Base-by-base conservation (phyloP, 148 eudicot genomes). In the Selenicereus undatus region DNA sequence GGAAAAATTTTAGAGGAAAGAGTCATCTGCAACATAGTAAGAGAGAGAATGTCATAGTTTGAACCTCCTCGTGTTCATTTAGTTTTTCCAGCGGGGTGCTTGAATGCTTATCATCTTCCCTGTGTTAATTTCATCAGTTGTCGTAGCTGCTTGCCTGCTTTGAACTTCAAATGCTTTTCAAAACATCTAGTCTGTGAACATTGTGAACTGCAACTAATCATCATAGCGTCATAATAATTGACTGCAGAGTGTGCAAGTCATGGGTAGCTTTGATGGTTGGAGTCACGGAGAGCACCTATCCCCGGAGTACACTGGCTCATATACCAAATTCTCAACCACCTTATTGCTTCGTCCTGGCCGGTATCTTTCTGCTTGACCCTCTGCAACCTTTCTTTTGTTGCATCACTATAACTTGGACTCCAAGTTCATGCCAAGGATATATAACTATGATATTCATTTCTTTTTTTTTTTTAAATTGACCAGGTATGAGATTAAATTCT, bases 211-310 rank as follows among this genome's bases (percentile, higher is more conserved):
- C 52, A 17, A 36, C 68, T 75, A 29, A 13, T 26, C 50, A 13
- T 26, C 3, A 52, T 42, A 26, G 8, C 36, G 35, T 43, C 48
- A 58, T 20, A 21, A 43, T 48, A 22, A 68, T 52, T 81, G 81
- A 36, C 65, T 82, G 32, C 84, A 96, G 99, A 91, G 98, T 76
- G 99, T 96, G 60, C 97, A 92, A 91, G 94, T 96, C 51, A 96
- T 96, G 99, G 99, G 99, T 35, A 92, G 89, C 73, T 96, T 96
- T 83, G 95, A 96, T 81, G 97, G 98, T 43, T 96, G 99, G 99
- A 93, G 95, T 86, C 89, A 90, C 79, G 98, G 98, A 82, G 99
- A 96, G 77, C 83, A 93, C 81, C 76, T 96, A 60, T 96, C 99
- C 72, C 88, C 95, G 20, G 97, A 96, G 85, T 96, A 93, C 83